Evolutionary conservation across 768 basidiomycete genomes (phyloP).

Genomic region (Ramaria sp.): DNA sequence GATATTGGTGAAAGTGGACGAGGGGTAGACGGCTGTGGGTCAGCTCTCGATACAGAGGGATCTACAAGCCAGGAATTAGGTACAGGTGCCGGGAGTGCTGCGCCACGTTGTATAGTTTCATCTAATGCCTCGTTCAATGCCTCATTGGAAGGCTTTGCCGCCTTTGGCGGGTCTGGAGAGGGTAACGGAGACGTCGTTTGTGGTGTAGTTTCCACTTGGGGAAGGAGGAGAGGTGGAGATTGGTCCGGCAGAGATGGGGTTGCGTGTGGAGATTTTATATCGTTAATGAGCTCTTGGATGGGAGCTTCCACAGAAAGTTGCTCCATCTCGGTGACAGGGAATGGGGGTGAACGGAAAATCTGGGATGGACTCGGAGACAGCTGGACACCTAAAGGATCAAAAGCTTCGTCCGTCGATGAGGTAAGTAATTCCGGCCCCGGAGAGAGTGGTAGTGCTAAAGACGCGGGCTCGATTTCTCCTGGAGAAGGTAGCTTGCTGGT

Average conservation of each 20-base stretch:
- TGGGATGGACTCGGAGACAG: neutral
- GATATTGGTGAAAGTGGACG: neutral
- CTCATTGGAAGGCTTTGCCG: too few species aligned
- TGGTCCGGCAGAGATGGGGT: neutral
- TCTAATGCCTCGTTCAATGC: too few species aligned
- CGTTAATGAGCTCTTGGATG: neutral
- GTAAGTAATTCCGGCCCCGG: slow-evolving; percentile 3
- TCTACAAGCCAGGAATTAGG: neutral
- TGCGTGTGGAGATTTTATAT: neutral
- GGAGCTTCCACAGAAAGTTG: neutral
- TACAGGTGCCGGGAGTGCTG: neutral
- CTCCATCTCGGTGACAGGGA: neutral
- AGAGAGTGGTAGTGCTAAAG: slow-evolving; percentile 12
- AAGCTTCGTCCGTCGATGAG: neutral
- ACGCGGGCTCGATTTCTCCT: slow-evolving; percentile 8
- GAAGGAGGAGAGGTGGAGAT: neutral
- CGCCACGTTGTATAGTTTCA: neutral
- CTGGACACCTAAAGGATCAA: neutral
- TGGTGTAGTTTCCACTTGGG: neutral
- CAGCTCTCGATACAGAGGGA: neutral
- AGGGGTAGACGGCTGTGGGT: neutral
- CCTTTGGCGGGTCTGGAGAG: too few species aligned
- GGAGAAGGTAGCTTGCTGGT: slow-evolving; percentile 5
- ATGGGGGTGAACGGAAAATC: neutral
- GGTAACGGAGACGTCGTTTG: neutral